Conservation (phyloP, 768 basidiomycete genomes). For the Rhodotorula paludigena region DNA sequence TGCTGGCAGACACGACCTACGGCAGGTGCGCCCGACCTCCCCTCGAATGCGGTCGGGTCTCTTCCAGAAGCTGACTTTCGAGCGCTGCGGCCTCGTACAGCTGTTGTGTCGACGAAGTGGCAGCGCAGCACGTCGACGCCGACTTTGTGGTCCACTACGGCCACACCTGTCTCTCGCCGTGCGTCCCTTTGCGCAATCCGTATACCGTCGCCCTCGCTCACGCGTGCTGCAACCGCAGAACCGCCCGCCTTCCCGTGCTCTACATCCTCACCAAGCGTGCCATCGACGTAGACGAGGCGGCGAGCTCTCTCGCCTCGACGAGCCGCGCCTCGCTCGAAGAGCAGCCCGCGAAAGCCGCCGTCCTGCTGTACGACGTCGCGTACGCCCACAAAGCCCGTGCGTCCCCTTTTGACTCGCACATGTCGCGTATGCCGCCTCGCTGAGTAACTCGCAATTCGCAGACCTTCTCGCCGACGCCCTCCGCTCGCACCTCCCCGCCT, state of each 20-base stretch:
- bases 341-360: constrained; percentile 47
- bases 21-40: constrained; percentile 62
- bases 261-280: constrained; percentile 79
- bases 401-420: constrained; percentile 10
- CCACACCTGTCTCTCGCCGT: constrained; percentile 92
- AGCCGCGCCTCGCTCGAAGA: constrained; percentile 5
- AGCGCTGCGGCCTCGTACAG: constrained; percentile 54
- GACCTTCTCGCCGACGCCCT: constrained; percentile 18
- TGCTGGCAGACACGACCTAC: constrained; percentile 96
- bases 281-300: constrained; percentile 54
- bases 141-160: constrained; percentile 92
- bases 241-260: constrained; percentile 77
- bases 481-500: constrained; percentile 34
- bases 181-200: constrained; percentile 44
- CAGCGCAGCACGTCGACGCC: constrained; percentile 87
- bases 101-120: constrained; percentile 94
- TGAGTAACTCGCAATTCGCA: background rate
- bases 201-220: background rate
- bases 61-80: background rate
- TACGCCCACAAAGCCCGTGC: constrained; percentile 66
- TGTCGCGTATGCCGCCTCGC: background rate
- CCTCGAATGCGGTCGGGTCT: too few species aligned
- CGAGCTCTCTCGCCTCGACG: constrained; percentile 36
- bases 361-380: constrained; percentile 70
- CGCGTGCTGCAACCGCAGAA: constrained; percentile 55